Evolutionary conservation across 2,329 filamentous ascomycete genomes (phyloP), one percentile per base, ranked within the genome.

Genomic region (Fusarium chaquense): DNA sequence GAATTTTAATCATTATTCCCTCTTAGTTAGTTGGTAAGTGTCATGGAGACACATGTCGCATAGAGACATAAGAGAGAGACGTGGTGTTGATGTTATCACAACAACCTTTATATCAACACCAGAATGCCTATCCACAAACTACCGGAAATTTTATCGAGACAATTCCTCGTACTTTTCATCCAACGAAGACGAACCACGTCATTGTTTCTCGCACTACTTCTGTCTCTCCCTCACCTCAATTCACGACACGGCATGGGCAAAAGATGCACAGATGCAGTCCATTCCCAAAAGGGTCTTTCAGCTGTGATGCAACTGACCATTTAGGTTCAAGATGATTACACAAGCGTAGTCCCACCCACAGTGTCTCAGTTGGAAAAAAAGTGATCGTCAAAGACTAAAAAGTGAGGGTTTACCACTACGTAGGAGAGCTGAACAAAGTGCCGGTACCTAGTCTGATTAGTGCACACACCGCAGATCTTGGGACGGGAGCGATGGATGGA

Each of bases 221-320:
- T 24, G 7, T 3, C 10, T 18, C 49, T 22, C 49, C 36, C 36
- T 20, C n/a, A 51, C 49, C 49, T 51, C 24, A 40, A 40, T 51
- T 28, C 35, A 35, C 57, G 57, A 43, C 57, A 57, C 12, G 28
- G 33, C 26, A 30, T 30, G 28, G 28, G 28, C 28, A 11, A 30
- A 30, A 30, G 28, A 30, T 32, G 41, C 51, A 52, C 54, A 41
- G 28, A 59, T 44, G 40, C 59, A 45, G 22, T 20, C 40, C 20
- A 61, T 60, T 36, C 67, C 68, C 38, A 71, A 70, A 56, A 43
- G 47, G 58, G 68, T 33, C 40, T 69, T 69, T 71, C 68, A 70
- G 68, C 68, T 52, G 49, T n/a, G 24, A 52, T 40, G n/a, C 24
- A 15, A 9, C 18, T 40, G 38, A 41, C 62, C 54, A 66, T 41